Conservation (phyloP, 2,329 filamentous ascomycete genomes). For the Penicillium capsulatum region DNA sequence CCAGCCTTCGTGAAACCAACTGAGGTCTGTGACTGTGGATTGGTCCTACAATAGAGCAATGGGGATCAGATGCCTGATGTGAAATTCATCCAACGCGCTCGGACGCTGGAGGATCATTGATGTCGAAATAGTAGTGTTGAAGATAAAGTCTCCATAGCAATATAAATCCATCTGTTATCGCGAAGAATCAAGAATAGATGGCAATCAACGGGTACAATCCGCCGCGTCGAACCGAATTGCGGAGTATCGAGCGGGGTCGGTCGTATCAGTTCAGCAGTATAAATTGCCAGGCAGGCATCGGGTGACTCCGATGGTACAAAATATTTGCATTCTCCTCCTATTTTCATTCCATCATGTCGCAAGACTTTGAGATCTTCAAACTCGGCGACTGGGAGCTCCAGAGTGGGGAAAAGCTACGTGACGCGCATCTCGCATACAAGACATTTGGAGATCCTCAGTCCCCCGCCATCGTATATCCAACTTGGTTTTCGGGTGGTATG, state of each 20-base stretch:
- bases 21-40: too few relatives aligned
- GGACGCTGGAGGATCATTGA: too few relatives aligned
- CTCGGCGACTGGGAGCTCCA: constrained; percentile 66
- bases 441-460: constrained; percentile 61
- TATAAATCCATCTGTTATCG: too few relatives aligned
- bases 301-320: too few relatives aligned
- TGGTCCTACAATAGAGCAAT: too few relatives aligned
- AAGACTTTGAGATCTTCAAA: constrained; percentile 50
- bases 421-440: constrained; percentile 71
- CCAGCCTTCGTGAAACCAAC: too few relatives aligned
- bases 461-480: constrained; percentile 70
- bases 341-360: constrained; percentile 20
- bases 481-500: constrained; percentile 63
- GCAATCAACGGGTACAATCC: not conserved
- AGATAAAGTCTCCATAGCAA: too few relatives aligned
- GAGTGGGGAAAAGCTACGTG: constrained; percentile 57
- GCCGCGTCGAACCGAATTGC: constrained; percentile 10
- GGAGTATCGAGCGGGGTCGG: constrained; percentile 18
- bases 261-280: constrained; percentile 8
- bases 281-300: too few relatives aligned
- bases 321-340: too few relatives aligned
- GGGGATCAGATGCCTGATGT: too few relatives aligned
- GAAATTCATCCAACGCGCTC: too few relatives aligned
- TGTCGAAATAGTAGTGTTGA: too few relatives aligned
- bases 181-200: not conserved